Conservation (phyloP, 768 basidiomycete genomes). For the Rubroboletus pulcherrimus region DNA sequence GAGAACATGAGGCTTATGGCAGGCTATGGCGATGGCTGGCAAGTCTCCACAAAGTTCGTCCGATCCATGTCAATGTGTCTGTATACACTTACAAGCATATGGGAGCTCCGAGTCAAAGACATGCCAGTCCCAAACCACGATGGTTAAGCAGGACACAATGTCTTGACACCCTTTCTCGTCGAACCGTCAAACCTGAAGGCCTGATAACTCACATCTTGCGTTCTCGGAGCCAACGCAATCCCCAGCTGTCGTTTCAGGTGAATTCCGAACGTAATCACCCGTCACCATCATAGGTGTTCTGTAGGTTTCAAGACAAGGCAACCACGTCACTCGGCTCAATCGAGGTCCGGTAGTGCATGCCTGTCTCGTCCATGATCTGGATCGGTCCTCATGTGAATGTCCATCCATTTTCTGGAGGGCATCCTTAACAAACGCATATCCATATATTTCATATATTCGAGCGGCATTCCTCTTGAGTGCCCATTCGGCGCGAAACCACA, state of each 20-base stretch:
- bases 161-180: background rate
- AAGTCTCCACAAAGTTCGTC: background rate
- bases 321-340: slow-evolving; percentile 4
- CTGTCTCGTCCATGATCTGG: background rate
- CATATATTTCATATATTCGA: background rate
- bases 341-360: slow-evolving; percentile 3
- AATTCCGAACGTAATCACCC: background rate
- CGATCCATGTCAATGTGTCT: background rate
- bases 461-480: background rate
- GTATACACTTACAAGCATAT: background rate
- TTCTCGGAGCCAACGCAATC: background rate
- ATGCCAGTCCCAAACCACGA: background rate
- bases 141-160: background rate
- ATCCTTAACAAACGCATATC: background rate
- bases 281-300: background rate
- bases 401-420: background rate
- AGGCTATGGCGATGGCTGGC: background rate
- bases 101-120: background rate
- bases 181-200: background rate
- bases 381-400: background rate
- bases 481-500: background rate
- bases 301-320: slow-evolving; percentile 6
- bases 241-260: background rate
- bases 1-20: background rate
- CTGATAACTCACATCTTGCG: background rate